Base-by-base conservation (phyloP, 1,139 yeast genomes). In the Saccharomyces pastorianus region DNA sequence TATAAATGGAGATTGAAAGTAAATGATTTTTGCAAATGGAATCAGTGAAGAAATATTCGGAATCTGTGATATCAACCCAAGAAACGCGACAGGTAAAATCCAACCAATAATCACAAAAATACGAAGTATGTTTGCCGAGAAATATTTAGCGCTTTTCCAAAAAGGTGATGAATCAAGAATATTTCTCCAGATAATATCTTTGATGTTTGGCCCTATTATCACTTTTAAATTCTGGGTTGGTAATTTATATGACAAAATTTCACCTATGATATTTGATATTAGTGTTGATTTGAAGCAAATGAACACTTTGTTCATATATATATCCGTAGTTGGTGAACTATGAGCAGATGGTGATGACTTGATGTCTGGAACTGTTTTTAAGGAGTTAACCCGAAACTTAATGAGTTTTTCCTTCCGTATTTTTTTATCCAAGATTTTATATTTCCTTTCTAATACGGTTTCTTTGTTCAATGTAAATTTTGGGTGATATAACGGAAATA, bases 71-170 rank as follows among this genome's bases (percentile, higher is more conserved):
- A 85, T 70, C 11, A 84, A 69, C 0, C 89, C 88, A 50, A 85
- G 80, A 57, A 84, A 75, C 0, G 89, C 85, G 1, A 85, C 89
- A 0, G 95, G 95, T 0, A 85, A 68, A 1, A 84, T 84, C 78
- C 88, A 85, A 8, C 83, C 74, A 1, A 83, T 65, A 4, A 81
- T 80, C 0, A 84, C 71, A 5, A 74, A 55, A 11, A 81, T 69
- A 48, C 80, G 74, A 3, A 78, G 47, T 1, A 77, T 55, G 41
- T 76, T 75, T 0, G 82, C 80, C 5, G 74, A 38, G 13, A 76
- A 70, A 26, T 72, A 69, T 62, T 79, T 74, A 0, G 76, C 27
- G 27, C 73, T 65, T 8, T 68, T 66, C 2, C 66, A 55, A 48
- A 72, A 59, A 6, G 72, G 67, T 50, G 74, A 72, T n/a, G 70